Evolutionary conservation across 2,329 filamentous ascomycete species (phyloP), one percentile per base, ranked within the genome.

Genomic region (Teratosphaeriaceae sp.): DNA sequence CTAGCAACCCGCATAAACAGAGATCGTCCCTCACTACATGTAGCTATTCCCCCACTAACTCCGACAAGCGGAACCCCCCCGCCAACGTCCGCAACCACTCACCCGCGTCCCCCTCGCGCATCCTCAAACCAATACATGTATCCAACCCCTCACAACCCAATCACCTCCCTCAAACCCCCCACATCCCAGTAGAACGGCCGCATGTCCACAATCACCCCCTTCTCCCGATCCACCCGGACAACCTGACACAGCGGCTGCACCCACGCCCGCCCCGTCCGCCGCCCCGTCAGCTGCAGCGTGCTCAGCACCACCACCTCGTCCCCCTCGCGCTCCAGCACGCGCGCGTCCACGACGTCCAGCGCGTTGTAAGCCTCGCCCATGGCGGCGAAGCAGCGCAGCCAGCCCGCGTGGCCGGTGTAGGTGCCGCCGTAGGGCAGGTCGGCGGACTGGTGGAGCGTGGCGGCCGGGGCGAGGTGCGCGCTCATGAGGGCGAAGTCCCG

Each of bases 161-260:
- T 29, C 4, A 41, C 44, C 37, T 49, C 38, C 24, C 47, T 53
- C 39, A 55, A 38, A 6, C 49, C 50, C 36, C 38, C 45, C 2
- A 65, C 61, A 44, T 66, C 59, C 63, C 64, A 65, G 34, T 66
- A 65, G 43, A 64, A 66, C 1, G 62, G 55, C 40, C 52, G 55
- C 0, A 65, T 58, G 19, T 57, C 52, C 11, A 49, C 49, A 19
- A 66, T 59, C 9, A 55, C 47, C 1, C 60, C 62, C 6, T 54
- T 57, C 15, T 60, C 57, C 12, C 61, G 34, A 46, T 65, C 62
- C 23, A 66, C 57, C 8, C 50, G 60, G 5, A 65, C 39, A 6
- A 52, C 47, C 49, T 66, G 64, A 9, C 52, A 55, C 3, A 64
- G 29, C 1, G 63, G 64, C 12, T 47, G 56, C 3, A 55, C 22